phyloP scores from a whole-genome alignment of 2,329 filamentous ascomycete genomes.

The Chaetomiaceae sp. region DNA sequence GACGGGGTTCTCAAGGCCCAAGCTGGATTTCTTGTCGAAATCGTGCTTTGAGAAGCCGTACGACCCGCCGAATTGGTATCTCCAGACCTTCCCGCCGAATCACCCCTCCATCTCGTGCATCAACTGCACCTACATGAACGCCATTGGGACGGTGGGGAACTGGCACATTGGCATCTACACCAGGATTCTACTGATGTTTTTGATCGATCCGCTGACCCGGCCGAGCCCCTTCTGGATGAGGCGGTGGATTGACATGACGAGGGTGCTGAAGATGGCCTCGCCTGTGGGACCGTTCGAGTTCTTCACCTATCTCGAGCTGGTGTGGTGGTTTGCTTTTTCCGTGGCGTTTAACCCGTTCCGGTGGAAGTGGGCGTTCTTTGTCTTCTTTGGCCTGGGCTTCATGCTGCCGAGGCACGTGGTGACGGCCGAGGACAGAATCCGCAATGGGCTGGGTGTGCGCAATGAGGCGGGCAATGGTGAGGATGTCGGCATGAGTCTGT shows the following conservation, averaged over 20 bases:
- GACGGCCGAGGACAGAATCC: conserved; percentile 57
- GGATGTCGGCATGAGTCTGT: conserved; percentile 15
- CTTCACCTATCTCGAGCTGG: conserved; percentile 78
- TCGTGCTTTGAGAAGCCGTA: conserved; percentile 72
- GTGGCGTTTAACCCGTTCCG: conserved; percentile 77
- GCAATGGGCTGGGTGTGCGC: conserved; percentile 45
- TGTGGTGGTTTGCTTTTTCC: conserved; percentile 83
- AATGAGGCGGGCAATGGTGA: background rate
- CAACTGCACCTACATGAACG: conserved; percentile 75
- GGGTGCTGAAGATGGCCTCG: conserved; percentile 61
- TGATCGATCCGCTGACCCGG: conserved; percentile 70
- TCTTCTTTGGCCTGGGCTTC: conserved; percentile 70
- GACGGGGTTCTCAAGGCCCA: conserved; percentile 73
- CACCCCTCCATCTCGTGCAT: conserved; percentile 73
- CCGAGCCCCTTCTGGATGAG: conserved; percentile 73
- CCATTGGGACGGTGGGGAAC: conserved; percentile 77
- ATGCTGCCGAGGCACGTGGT: conserved; percentile 64
- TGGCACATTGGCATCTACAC: conserved; percentile 92
- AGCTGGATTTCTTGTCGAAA: conserved; percentile 66
- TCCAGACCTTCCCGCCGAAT: conserved; percentile 75
- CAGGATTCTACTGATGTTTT: conserved; percentile 78
- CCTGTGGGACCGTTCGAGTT: conserved; percentile 80
- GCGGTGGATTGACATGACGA: conserved; percentile 82
- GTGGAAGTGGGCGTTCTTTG: conserved; percentile 86
- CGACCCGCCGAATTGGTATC: conserved; percentile 78